Conservation (phyloP, 1,284 basidiomycete genomes). For the Schizophyllum amplum region DNA sequence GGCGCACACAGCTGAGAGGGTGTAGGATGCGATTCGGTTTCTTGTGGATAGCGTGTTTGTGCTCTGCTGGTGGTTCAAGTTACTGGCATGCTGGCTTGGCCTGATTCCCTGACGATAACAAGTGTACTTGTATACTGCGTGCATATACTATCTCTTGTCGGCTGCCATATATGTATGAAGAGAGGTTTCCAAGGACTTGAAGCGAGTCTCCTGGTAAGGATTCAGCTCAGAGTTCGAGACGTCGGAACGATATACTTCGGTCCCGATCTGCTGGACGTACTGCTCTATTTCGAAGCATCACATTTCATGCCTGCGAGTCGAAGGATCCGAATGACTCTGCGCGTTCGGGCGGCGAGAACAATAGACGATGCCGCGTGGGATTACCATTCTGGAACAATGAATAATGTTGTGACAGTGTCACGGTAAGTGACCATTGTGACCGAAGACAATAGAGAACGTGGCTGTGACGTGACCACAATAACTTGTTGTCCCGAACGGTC, state of each 20-base stretch:
- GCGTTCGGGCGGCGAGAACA: background rate
- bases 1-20: background rate
- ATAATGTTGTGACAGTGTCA: background rate
- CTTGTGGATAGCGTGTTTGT: background rate
- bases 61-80: background rate
- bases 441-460: background rate
- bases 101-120: background rate
- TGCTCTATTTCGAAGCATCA: too few relatives aligned
- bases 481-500: too few relatives aligned
- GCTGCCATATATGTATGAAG: too few relatives aligned
- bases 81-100: background rate
- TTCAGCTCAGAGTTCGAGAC: too few relatives aligned
- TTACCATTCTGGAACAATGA: background rate
- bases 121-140: background rate
- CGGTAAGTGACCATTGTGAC: background rate
- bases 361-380: background rate
- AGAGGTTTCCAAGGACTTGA: too few relatives aligned
- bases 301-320: too few relatives aligned
- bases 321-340: too few relatives aligned
- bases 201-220: too few relatives aligned
- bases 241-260: too few relatives aligned
- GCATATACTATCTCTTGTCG: too few relatives aligned
- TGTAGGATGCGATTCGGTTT: background rate
- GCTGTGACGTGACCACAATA: background rate
- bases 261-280: too few relatives aligned